phyloP scores from a whole-genome alignment of 1,284 basidiomycete genomes.

The Trichosporon faecale region DNA sequence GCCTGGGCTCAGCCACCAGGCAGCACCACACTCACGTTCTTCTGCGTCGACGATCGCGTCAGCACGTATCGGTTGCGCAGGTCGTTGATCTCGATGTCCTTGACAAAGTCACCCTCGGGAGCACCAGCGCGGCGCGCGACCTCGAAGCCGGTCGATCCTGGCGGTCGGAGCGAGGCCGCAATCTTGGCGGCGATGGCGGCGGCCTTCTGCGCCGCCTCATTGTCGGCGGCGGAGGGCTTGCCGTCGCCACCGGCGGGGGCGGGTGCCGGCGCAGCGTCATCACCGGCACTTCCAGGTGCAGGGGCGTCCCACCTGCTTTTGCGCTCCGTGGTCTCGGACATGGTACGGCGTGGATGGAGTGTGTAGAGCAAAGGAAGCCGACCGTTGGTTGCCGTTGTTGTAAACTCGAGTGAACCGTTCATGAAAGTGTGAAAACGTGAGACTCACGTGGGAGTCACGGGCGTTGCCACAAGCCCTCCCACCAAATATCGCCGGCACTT shows the following conservation, averaged over 20 bases:
- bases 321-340: constrained; percentile 24
- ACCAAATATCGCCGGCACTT: constrained; percentile 1
- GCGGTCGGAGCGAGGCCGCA: constrained; percentile 67
- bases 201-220: constrained; percentile 65
- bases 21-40: constrained; percentile 62
- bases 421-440: not conserved
- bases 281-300: not conserved
- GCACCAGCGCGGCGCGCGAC: constrained; percentile 60
- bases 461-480: not conserved
- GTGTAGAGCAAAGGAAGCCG: not conserved
- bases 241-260: constrained; percentile 40
- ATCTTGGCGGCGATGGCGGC: constrained; percentile 82
- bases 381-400: not conserved
- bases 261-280: constrained; percentile 22
- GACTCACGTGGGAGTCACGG: constrained; percentile 18
- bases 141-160: constrained; percentile 51
- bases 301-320: constrained; percentile 26
- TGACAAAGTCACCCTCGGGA: constrained; percentile 77
- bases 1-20: no score
- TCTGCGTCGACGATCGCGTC: constrained; percentile 89
- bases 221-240: constrained; percentile 50
- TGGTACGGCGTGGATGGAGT: constrained; percentile 11
- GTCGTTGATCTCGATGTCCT: constrained; percentile 95
- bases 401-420: not conserved
- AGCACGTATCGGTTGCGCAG: constrained; percentile 90